Evolutionary conservation across 2,329 filamentous ascomycete species (phyloP).

Genomic region (Pseudogymnoascus sp.): DNA sequence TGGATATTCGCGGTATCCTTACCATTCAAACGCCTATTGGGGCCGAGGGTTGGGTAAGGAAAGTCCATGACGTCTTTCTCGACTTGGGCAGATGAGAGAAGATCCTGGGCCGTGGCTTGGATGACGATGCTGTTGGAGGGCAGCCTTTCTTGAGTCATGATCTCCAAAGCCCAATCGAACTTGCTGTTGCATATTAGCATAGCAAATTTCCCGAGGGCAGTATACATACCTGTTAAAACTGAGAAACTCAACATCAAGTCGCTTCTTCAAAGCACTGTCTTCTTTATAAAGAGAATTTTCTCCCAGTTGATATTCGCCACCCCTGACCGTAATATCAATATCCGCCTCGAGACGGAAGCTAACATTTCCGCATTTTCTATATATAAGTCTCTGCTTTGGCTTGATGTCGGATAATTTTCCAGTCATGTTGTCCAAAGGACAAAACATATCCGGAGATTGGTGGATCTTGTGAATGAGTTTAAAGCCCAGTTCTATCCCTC

Average conservation of each 20-base stretch:
- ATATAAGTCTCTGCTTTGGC: slow-evolving; percentile 7
- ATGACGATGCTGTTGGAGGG: slow-evolving; percentile 10
- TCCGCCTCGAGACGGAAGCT: slow-evolving; percentile 9
- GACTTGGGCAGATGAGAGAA: slow-evolving; percentile 10
- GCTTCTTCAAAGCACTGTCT: slow-evolving; percentile 1
- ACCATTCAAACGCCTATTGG: slow-evolving; percentile 9
- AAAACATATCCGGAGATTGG: neutral
- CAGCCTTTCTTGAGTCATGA: slow-evolving; percentile 22
- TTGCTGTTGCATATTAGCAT: slow-evolving; percentile 13
- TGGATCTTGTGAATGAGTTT: neutral
- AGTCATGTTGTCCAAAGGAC: slow-evolving; percentile 1
- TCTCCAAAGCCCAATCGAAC: slow-evolving; percentile 25
- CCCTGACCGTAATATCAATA: slow-evolving; percentile 5
- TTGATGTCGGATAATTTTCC: neutral
- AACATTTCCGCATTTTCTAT: neutral
- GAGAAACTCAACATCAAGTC: slow-evolving; percentile 3
- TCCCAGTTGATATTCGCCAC: slow-evolving; percentile 6
- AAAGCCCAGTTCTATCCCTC: neutral
- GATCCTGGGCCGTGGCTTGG: slow-evolving; percentile 12
- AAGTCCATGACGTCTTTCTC: slow-evolving; percentile 17
- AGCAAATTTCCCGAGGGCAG: neutral
- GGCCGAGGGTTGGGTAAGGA: slow-evolving; percentile 19
- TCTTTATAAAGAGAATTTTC: slow-evolving; percentile 1
- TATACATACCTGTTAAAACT: slow-evolving; percentile 2
- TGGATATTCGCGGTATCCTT: slow-evolving; percentile 18